Percentiles rank a stretch among this genome's conserved stretches.
phyloP scores from a whole-genome alignment of 768 basidiomycete species.

The Panaeolus papilionaceus region DNA sequence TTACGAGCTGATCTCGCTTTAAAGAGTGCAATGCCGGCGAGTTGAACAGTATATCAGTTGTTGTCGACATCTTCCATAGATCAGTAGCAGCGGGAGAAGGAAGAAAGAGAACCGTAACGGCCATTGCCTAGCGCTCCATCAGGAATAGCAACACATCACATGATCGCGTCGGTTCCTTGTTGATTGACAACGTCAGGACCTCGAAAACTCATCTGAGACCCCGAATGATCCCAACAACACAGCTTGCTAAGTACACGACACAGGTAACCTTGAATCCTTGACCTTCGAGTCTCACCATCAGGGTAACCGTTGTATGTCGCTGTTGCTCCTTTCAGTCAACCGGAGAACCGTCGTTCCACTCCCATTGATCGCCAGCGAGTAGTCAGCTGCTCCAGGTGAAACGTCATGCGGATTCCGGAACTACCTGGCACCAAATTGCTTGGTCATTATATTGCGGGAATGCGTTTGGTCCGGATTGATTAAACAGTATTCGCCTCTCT shows the following conservation, averaged over 20 bases:
- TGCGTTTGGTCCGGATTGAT: background rate
- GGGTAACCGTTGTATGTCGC: background rate
- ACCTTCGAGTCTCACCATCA: conserved; percentile 6
- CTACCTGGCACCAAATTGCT: conserved; percentile 12
- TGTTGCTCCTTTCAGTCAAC: background rate
- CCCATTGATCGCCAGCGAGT: background rate
- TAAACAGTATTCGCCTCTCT: background rate
- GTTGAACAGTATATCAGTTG: conserved; percentile 83
- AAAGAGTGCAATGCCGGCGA: conserved; percentile 84
- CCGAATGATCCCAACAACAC: background rate
- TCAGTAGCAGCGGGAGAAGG: conserved; percentile 7
- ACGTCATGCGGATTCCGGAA: conserved; percentile 8
- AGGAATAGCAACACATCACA: conserved; percentile 12
- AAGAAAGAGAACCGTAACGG: conserved; percentile 1
- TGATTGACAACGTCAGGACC: background rate
- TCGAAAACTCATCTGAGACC: background rate
- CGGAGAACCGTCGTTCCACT: background rate
- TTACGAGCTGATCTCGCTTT: conserved; percentile 84
- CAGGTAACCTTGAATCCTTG: background rate
- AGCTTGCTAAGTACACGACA: no score
- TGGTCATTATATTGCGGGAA: conserved; percentile 5
- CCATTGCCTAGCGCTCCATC: conserved; percentile 14
- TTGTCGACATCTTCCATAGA: conserved; percentile 58
- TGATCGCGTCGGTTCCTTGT: conserved; percentile 7
- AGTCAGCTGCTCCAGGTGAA: conserved; percentile 13